A percentile compares a stretch with the other conserved stretches of the same genome.
phyloP scores from a whole-genome alignment of 1,139 yeast genomes.

The Barnettozyma hawaiiensis region DNA sequence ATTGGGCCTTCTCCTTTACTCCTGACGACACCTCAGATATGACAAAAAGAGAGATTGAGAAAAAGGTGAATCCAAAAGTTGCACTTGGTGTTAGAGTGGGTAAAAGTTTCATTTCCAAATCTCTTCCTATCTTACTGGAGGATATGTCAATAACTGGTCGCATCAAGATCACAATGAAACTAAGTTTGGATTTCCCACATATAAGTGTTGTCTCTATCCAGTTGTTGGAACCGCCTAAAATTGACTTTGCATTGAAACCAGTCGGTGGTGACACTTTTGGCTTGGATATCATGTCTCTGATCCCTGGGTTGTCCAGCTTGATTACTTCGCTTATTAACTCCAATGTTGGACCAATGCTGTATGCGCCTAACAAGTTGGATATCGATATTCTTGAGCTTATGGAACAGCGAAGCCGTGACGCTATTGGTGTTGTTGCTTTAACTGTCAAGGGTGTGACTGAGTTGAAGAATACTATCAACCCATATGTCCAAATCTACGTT shows the following conservation, averaged over 20 bases:
- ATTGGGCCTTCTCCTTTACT: conserved; percentile 74
- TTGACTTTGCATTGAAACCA: conserved; percentile 78
- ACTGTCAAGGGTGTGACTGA: conserved; percentile 50
- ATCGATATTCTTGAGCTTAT: conserved; percentile 66
- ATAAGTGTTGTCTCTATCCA: conserved; percentile 65
- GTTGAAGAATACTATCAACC: conserved; percentile 50
- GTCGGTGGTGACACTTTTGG: conserved; percentile 85
- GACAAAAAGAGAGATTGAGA: conserved; percentile 67
- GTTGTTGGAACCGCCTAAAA: conserved; percentile 69
- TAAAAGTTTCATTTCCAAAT: conserved; percentile 68
- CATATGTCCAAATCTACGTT: conserved; percentile 48
- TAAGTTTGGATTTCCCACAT: conserved; percentile 65
- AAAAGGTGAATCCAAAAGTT: conserved; percentile 71
- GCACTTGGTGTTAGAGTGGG: conserved; percentile 76
- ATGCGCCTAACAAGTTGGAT: conserved; percentile 78
- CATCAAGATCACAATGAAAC: conserved; percentile 58
- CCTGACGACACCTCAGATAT: conserved; percentile 79
- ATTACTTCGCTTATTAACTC: conserved; percentile 66
- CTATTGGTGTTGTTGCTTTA: conserved; percentile 62
- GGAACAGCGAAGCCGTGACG: conserved; percentile 57
- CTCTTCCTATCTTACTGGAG: conserved; percentile 71
- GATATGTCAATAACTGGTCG: conserved; percentile 72
- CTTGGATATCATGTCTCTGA: conserved; percentile 72
- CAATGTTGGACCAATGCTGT: conserved; percentile 66
- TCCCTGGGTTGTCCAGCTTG: conserved; percentile 74